Evolutionary conservation across 139 green algal genomes (phyloP).

Genomic region (Micractinium sp.): DNA sequence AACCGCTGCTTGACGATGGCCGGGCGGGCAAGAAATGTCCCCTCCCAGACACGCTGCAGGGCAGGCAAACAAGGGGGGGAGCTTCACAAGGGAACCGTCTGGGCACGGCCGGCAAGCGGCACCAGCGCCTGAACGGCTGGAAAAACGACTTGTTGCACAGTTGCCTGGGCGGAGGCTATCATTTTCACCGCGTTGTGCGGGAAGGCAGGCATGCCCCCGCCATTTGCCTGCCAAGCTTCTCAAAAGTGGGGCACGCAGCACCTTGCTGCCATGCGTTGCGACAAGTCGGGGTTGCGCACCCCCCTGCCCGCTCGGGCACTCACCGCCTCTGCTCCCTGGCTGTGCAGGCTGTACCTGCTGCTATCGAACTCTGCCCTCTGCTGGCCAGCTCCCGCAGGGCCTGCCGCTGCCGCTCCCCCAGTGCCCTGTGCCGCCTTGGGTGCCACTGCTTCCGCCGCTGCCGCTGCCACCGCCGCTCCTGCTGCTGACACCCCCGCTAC

Average conservation of each 20-base stretch:
- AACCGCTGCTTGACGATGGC: constrained; percentile 90
- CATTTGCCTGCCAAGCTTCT: too few relatives aligned
- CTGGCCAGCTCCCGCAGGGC: background rate
- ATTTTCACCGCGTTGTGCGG: too few relatives aligned
- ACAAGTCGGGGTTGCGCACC: background rate
- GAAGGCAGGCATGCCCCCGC: too few relatives aligned
- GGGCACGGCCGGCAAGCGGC: background rate
- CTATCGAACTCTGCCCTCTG: background rate
- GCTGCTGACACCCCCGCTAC: background rate
- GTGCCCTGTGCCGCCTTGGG: background rate
- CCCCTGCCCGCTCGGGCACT: background rate
- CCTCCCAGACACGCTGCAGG: constrained; percentile 67
- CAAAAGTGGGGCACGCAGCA: too few relatives aligned
- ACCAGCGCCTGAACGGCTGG: too few relatives aligned
- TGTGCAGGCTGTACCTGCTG: constrained; percentile 32
- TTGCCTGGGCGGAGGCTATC: too few relatives aligned
- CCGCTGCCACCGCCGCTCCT: background rate
- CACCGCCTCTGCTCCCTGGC: constrained; percentile 54
- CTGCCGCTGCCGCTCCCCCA: background rate
- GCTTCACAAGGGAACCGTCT: too few relatives aligned
- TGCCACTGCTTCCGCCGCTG: background rate
- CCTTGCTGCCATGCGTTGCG: background rate
- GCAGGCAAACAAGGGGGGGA: background rate
- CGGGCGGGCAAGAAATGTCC: constrained; percentile 51
- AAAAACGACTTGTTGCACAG: background rate